Base-by-base conservation (phyloP, 371 early-diverging fungal species). In the Mortierella sp. region DNA sequence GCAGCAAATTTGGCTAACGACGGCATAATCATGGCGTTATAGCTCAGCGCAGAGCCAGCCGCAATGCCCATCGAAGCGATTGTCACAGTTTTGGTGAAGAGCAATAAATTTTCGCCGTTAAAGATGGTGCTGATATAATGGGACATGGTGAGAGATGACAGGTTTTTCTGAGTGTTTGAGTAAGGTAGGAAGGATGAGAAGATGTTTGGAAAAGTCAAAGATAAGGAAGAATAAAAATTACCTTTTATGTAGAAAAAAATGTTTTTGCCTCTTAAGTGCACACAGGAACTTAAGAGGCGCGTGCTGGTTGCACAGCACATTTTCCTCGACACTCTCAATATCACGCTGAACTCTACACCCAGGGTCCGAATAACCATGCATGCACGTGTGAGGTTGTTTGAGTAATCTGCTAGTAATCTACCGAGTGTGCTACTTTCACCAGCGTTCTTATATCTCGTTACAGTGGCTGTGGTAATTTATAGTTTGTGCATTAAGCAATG, bases 61-160 rank as follows among this genome's bases (percentile, higher is more conserved):
- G 48, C 58, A 28, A 67, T 60, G 9, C 60, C 56, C 51, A 67
- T 67, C 2, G 68, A 59, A 1, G 68, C 69, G 27, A 68, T 54
- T 3, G 56, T 68, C 19, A 56, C 19, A 3, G 56, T 26, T 50
- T 68, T 68, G 46, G 47, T 47, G 46, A 60, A 15, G n/a, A 55
- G 31, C 7, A 68, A 23, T 9, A 59, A 1, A 51, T 60, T 60
- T 27, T 60, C 50, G 11, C 54, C 43, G 30, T 46, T 70, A 53
- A 61, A 47, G 47, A 61, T 15, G 8, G 57, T 4, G 15, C 39
- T 50, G 53, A 57, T 14, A 24, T 39, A 30, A 28, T 31, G 21
- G 1, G 63, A 37, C 12, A 42, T 30, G 11, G 21, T 11, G 39
- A 23, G 15, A 21, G 11, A 52, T 1, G n/a, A 14, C 6, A 21